Percentiles rank a stretch among this genome's conserved stretches.
phyloP scores from a whole-genome alignment of 139 green algal genomes.

The Coelastrella sp. region DNA sequence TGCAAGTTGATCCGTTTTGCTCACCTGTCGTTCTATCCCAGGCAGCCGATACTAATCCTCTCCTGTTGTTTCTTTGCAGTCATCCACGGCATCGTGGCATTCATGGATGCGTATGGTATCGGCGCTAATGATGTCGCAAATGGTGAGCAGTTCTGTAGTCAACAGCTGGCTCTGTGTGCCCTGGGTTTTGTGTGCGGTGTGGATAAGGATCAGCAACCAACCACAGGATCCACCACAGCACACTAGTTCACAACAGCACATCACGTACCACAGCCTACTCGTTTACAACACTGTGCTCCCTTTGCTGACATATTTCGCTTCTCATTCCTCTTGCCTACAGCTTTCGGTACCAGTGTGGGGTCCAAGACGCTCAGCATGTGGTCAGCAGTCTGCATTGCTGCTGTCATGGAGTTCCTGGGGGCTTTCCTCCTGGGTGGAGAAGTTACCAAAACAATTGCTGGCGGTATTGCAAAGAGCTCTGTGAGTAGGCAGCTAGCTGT shows the following conservation, averaged over 20 bases:
- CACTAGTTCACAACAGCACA: not conserved
- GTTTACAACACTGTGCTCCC: not conserved
- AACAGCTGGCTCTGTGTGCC: too few species aligned
- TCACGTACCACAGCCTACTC: not conserved
- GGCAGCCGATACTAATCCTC: not conserved
- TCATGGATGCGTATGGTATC: conserved; percentile 39
- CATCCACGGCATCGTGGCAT: conserved; percentile 36
- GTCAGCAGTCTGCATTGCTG: conserved; percentile 46
- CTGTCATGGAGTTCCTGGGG: conserved; percentile 56
- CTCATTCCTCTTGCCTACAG: not conserved
- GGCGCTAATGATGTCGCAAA: conserved; percentile 44
- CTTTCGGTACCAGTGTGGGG: conserved; percentile 2
- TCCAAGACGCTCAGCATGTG: conserved; percentile 35
- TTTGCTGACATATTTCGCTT: not conserved
- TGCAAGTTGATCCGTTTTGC: not conserved
- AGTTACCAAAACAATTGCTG: conserved; percentile 42
- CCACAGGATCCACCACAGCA: too few species aligned
- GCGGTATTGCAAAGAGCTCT: conserved; percentile 36
- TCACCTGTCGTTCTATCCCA: not conserved
- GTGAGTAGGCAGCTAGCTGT: not conserved
- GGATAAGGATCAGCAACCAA: too few species aligned
- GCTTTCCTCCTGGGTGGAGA: conserved; percentile 32
- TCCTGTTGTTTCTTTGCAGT: not conserved
- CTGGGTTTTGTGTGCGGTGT: too few species aligned
- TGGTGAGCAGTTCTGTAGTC: not conserved